phyloP scores from a whole-genome alignment of 257 asterid genomes.

The Solanum chaucha region DNA sequence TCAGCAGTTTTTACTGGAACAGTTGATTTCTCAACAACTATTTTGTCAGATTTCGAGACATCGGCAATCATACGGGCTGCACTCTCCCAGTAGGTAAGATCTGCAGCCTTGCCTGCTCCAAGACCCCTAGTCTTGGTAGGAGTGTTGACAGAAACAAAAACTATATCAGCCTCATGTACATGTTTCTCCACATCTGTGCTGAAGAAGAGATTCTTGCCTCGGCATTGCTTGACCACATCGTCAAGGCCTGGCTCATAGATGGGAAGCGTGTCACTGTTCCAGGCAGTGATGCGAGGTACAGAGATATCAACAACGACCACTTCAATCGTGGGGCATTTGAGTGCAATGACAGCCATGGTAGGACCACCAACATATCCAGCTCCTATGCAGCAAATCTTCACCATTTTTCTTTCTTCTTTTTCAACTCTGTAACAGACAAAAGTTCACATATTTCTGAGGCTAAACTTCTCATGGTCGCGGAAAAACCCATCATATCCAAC shows the following conservation, averaged over 20 bases:
- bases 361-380: slow-evolving; percentile 96
- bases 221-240: slow-evolving; percentile 80
- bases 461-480: neutral
- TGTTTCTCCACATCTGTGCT: slow-evolving; percentile 93
- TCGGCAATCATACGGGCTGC: slow-evolving; percentile 97
- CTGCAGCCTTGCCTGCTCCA: slow-evolving; percentile 98
- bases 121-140: slow-evolving; percentile 95
- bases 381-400: slow-evolving; percentile 95
- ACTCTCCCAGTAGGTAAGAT: slow-evolving; percentile 89
- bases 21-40: slow-evolving; percentile 87
- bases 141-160: slow-evolving; percentile 84
- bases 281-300: slow-evolving; percentile 71
- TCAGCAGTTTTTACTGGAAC: slow-evolving; percentile 94
- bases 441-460: neutral
- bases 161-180: slow-evolving; percentile 74
- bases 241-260: slow-evolving; percentile 98
- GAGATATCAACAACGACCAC: slow-evolving; percentile 91
- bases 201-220: slow-evolving; percentile 90
- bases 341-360: slow-evolving; percentile 95
- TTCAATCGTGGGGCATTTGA: slow-evolving; percentile 68
- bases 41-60: slow-evolving; percentile 79
- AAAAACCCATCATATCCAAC: neutral
- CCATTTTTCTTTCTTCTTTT: slow-evolving; percentile 40
- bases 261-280: slow-evolving; percentile 92
- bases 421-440: slow-evolving; percentile 15